phyloP scores from a whole-genome alignment of 306 rosid species.

The Erythrophleum fordii region DNA sequence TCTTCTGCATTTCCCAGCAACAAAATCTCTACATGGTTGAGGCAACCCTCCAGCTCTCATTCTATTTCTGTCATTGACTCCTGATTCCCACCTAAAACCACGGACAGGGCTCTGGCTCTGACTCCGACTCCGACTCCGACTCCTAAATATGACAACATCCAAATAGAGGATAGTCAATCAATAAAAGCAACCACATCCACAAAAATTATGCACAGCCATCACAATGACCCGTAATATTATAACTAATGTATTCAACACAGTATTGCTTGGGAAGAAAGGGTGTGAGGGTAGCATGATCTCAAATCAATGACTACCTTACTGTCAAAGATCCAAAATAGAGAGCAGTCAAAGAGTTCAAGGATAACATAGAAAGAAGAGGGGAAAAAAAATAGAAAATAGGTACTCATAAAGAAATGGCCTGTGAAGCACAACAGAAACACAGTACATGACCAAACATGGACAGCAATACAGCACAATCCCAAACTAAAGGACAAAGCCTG shows the following conservation, averaged over 20 bases:
- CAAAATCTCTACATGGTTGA: constrained; percentile 80
- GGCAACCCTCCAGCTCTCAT: constrained; percentile 61
- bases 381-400: not conserved
- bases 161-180: constrained; percentile 38
- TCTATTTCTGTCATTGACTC: constrained; percentile 68
- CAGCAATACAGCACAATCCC: not conserved
- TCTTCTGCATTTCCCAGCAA: constrained; percentile 88
- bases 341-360: constrained; percentile 19
- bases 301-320: constrained; percentile 18
- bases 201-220: constrained; percentile 26
- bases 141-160: constrained; percentile 45
- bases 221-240: constrained; percentile 2
- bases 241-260: constrained; percentile 18
- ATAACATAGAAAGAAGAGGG: not conserved
- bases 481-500: constrained; percentile 28
- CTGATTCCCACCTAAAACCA: constrained; percentile 71
- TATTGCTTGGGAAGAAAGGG: not conserved
- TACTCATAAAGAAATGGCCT: constrained; percentile 13
- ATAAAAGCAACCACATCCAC: constrained; percentile 36
- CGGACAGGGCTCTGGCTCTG: constrained; percentile 58
- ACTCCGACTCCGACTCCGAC: constrained; percentile 39
- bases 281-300: not conserved
- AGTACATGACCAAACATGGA: not conserved
- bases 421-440: not conserved
- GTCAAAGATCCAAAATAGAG: constrained; percentile 14